phyloP scores from a whole-genome alignment of 2,329 filamentous ascomycete genomes.

The Fusarium sp. region DNA sequence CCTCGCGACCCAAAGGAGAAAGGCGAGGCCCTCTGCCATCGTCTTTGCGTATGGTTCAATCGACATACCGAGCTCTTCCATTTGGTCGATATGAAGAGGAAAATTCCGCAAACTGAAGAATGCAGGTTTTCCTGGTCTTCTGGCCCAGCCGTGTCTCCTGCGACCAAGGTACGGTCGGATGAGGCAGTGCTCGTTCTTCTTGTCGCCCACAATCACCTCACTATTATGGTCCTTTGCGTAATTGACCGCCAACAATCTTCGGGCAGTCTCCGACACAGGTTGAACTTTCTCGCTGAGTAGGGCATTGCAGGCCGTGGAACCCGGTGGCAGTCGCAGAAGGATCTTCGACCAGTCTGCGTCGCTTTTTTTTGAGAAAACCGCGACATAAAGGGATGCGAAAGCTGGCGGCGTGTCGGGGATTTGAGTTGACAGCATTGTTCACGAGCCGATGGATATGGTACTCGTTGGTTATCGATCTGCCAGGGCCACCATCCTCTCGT shows the following conservation, averaged over 20 bases:
- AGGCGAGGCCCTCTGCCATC: slow-evolving; percentile 63
- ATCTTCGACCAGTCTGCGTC: slow-evolving; percentile 28
- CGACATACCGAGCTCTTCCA: slow-evolving; percentile 56
- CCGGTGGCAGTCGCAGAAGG: slow-evolving; percentile 32
- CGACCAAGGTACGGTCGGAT: slow-evolving; percentile 62
- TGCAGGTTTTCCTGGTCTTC: not conserved
- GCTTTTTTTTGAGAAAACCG: slow-evolving; percentile 6
- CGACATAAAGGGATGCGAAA: slow-evolving; percentile 7
- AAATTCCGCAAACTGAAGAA: slow-evolving; percentile 61
- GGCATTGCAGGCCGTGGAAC: slow-evolving; percentile 41
- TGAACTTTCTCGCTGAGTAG: slow-evolving; percentile 48
- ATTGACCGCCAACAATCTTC: slow-evolving; percentile 30
- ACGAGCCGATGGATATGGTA: slow-evolving; percentile 24
- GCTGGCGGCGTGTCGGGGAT: not conserved
- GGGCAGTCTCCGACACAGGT: slow-evolving; percentile 23
- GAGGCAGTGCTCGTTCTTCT: slow-evolving; percentile 59
- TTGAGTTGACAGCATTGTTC: not conserved
- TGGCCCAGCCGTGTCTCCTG: slow-evolving; percentile 21
- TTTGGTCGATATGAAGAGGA: slow-evolving; percentile 62
- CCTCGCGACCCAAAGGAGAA: slow-evolving; percentile 60
- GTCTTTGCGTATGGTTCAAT: slow-evolving; percentile 50
- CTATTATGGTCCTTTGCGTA: slow-evolving; percentile 26
- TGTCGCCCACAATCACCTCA: slow-evolving; percentile 29
- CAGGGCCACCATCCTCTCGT: slow-evolving; percentile 25
- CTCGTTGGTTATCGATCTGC: slow-evolving; percentile 29